Evolutionary conservation across 192 early-diverging fungal species (phyloP).

Genomic region (Bifiguratus adelaidae): DNA sequence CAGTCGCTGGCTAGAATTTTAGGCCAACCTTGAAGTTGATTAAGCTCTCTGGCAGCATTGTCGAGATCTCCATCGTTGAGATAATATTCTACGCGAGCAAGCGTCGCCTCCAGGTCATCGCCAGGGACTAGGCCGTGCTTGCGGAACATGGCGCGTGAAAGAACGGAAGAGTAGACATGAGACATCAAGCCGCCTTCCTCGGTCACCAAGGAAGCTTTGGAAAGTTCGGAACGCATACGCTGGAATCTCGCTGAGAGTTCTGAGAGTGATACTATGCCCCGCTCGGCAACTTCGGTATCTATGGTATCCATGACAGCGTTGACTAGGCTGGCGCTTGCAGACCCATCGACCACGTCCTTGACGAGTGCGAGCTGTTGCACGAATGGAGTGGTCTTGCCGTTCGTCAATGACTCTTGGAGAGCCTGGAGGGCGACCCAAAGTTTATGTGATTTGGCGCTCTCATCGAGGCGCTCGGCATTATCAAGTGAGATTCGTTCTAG

Average conservation of each 20-base stretch:
- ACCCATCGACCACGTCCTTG: conserved; percentile 30
- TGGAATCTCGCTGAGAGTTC: conserved; percentile 66
- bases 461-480: conserved; percentile 56
- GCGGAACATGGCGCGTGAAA: conserved; percentile 72
- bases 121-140: conserved; percentile 82
- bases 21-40: conserved; percentile 89
- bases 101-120: conserved; percentile 73
- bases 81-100: conserved; percentile 68
- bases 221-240: conserved; percentile 52
- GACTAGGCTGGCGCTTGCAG: conserved; percentile 34
- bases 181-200: conserved; percentile 79
- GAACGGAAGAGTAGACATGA: conserved; percentile 55
- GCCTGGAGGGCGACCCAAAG: conserved; percentile 55
- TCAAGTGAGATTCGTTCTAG: conserved; percentile 57
- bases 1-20: conserved; percentile 80
- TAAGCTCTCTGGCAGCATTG: conserved; percentile 78
- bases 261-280: conserved; percentile 51
- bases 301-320: conserved; percentile 54
- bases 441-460: conserved; percentile 47
- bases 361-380: conserved; percentile 57
- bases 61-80: conserved; percentile 75
- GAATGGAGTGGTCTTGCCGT: conserved; percentile 48
- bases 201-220: conserved; percentile 74
- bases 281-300: conserved; percentile 36
- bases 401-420: conserved; percentile 41